Percentiles rank a stretch among this genome's conserved stretches.
Conservation (phyloP, 305 asterid species). For the Fraxinus baroniana region DNA sequence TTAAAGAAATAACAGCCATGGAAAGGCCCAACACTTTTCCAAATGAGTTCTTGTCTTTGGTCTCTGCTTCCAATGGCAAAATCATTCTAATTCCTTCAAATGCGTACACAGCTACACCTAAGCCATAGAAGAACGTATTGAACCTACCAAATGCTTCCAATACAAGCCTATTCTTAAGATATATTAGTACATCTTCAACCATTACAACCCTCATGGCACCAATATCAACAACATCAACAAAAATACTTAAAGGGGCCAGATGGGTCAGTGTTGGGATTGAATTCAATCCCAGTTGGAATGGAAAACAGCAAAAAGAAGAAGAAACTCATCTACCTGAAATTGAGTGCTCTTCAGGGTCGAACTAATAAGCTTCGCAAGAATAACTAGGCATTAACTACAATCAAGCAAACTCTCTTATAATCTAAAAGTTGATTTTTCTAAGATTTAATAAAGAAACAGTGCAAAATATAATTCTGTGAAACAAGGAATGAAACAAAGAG, state of each 20-base stretch:
- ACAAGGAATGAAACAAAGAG: not conserved
- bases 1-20: constrained; percentile 52
- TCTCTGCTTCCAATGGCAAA: constrained; percentile 63
- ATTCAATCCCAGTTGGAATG: too few species aligned
- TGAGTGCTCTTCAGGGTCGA: too few species aligned
- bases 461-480: not conserved
- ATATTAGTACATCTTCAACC: constrained; percentile 46
- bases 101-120: constrained; percentile 73
- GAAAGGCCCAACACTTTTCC: constrained; percentile 48
- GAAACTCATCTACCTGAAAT: too few species aligned
- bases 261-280: constrained; percentile 52
- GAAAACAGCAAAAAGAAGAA: too few species aligned
- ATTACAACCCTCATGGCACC: constrained; percentile 69
- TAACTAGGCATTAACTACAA: too few species aligned
- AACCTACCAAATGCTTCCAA: constrained; percentile 55
- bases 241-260: too few species aligned
- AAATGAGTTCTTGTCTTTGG: constrained; percentile 56
- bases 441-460: not conserved
- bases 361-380: too few species aligned
- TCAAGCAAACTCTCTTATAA: too few species aligned
- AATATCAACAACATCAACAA: constrained; percentile 50
- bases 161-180: constrained; percentile 32
- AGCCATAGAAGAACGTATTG: constrained; percentile 63
- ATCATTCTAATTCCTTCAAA: constrained; percentile 83
- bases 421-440: too few species aligned